These are phyloP conservation scores for Cutaneotrichosporon sp. DNA, from an alignment of 1,284 basidiomycete species.

Conservation along the genomic window DNA sequence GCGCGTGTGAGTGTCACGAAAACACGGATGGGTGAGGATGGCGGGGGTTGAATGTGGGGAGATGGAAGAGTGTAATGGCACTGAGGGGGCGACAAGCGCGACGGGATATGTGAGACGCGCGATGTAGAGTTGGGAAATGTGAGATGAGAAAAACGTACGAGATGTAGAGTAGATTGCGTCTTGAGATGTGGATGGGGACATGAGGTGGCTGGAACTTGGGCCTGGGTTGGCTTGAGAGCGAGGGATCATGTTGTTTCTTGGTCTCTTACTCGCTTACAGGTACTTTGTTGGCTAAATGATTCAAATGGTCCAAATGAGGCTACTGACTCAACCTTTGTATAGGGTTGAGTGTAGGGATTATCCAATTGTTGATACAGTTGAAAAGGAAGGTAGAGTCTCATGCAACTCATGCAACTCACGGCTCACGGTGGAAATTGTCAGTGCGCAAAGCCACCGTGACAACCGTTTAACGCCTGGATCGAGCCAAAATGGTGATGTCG, in stretches of 20 bases:
- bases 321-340: background rate
- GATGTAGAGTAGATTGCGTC: conserved; percentile 7
- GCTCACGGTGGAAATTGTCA: conserved; percentile 8
- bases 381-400: too few species aligned
- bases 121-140: background rate
- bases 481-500: background rate
- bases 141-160: background rate
- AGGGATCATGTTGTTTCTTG: conserved; percentile 2
- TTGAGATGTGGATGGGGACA: conserved; percentile 10
- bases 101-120: too few species aligned
- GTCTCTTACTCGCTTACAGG: too few species aligned
- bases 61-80: background rate
- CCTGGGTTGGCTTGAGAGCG: background rate
- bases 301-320: background rate
- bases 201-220: background rate
- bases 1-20: background rate
- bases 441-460: conserved; percentile 6
- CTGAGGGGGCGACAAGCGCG: background rate
- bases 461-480: background rate
- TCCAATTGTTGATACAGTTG: background rate
- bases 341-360: background rate
- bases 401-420: background rate
- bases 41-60: background rate
- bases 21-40: background rate
- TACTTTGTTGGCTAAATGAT: background rate